Conservation (phyloP, 73 alveolate genomes). For the Paramecium primaurelia region DNA sequence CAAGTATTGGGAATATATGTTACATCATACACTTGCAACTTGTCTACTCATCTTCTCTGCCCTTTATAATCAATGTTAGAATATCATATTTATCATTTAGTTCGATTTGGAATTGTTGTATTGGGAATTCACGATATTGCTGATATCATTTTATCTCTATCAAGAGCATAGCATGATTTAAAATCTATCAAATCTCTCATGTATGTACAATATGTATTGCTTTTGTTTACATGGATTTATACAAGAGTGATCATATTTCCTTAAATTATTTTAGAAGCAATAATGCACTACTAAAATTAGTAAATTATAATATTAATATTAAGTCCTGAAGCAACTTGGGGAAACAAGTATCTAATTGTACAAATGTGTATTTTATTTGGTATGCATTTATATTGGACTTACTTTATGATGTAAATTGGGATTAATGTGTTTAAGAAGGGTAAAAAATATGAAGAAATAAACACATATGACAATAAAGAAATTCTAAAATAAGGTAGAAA, state of each 20-base stretch:
- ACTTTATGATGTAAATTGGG: neutral
- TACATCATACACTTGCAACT: conserved; percentile 20
- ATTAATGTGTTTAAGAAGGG: neutral
- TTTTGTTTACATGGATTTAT: neutral
- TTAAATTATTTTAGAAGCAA: neutral
- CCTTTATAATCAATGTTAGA: neutral
- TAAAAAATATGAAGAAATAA: neutral
- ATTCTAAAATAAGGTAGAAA: neutral
- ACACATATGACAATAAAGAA: neutral
- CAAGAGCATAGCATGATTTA: conserved; percentile 22
- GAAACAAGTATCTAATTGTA: neutral
- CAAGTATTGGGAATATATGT: conserved; percentile 47
- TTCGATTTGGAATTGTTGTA: conserved; percentile 22
- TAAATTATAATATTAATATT: neutral
- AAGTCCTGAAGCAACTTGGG: neutral
- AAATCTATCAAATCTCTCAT: neutral
- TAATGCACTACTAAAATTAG: neutral
- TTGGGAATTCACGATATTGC: conserved; percentile 38
- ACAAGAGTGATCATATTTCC: conserved; percentile 3
- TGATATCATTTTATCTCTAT: neutral
- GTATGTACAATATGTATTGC: neutral
- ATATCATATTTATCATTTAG: neutral
- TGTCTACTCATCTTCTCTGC: conserved; percentile 9
- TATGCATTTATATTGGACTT: conserved; percentile 35
- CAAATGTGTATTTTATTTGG: neutral